These are phyloP conservation scores for Erysimum cheiranthoides DNA, from an alignment of 345 rosid genomes.

Conservation along the genomic window DNA sequence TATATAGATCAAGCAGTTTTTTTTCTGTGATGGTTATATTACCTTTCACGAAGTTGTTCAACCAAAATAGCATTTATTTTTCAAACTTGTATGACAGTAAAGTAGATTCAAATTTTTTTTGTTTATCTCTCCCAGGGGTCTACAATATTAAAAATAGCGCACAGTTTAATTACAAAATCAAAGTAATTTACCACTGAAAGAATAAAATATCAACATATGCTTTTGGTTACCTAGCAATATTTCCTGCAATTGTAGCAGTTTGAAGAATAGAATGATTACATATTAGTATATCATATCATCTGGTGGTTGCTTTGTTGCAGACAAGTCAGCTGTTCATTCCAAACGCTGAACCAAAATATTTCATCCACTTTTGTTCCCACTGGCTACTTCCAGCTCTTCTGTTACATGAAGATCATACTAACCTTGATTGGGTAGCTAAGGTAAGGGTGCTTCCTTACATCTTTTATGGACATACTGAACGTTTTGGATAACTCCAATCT, in stretches of 20 bases:
- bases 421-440: slow-evolving; percentile 80
- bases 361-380: slow-evolving; percentile 76
- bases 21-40: slow-evolving; percentile 25
- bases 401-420: slow-evolving; percentile 62
- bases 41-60: slow-evolving; percentile 15
- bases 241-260: slow-evolving; percentile 7
- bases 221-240: slow-evolving; percentile 22
- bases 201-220: slow-evolving; percentile 12
- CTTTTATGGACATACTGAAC: slow-evolving; percentile 22
- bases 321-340: slow-evolving; percentile 67
- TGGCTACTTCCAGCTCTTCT: slow-evolving; percentile 94
- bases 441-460: slow-evolving; percentile 48
- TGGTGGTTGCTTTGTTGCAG: slow-evolving; percentile 51
- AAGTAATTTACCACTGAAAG: slow-evolving; percentile 17
- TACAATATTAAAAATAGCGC: background rate
- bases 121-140: slow-evolving; percentile 16
- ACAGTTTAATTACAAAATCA: slow-evolving; percentile 6
- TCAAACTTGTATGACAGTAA: slow-evolving; percentile 6
- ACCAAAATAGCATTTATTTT: background rate
- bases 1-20: background rate
- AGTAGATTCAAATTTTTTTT: background rate
- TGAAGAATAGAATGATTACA: slow-evolving; percentile 23
- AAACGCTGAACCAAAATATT: slow-evolving; percentile 72
- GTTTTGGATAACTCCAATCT: slow-evolving; percentile 11
- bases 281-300: slow-evolving; percentile 20